A percentile compares a stretch with the other conserved stretches of the same genome.
phyloP scores from a whole-genome alignment of 805 yeast genomes.

The Candida sithepensis region DNA sequence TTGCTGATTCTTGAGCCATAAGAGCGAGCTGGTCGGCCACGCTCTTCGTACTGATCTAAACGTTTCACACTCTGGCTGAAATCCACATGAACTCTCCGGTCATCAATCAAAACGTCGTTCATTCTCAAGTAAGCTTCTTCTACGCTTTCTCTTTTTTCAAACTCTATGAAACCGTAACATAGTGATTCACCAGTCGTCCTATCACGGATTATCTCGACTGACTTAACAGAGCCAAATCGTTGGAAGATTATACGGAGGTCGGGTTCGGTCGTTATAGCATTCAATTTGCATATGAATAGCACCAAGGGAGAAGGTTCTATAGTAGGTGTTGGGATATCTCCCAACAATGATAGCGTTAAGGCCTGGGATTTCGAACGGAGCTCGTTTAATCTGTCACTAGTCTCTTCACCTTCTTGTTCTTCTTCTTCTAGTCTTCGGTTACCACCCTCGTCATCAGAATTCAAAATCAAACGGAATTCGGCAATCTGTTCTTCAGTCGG shows the following conservation, averaged over 20 bases:
- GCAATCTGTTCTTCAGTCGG: constrained; percentile 30
- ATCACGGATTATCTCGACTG: constrained; percentile 52
- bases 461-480: constrained; percentile 32
- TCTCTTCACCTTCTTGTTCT: background rate
- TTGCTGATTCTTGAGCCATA: background rate
- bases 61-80: constrained; percentile 53
- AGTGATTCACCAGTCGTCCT: constrained; percentile 44
- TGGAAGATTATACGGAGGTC: constrained; percentile 55
- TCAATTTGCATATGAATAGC: constrained; percentile 59
- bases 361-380: constrained; percentile 49
- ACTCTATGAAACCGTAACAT: constrained; percentile 66
- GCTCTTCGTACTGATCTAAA: background rate
- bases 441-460: constrained; percentile 19
- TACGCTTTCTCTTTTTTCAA: constrained; percentile 41
- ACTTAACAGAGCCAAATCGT: constrained; percentile 54
- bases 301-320: constrained; percentile 60
- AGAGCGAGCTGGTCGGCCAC: background rate
- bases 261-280: constrained; percentile 56
- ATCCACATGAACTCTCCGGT: constrained; percentile 60
- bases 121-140: constrained; percentile 62
- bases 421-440: constrained; percentile 1
- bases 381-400: constrained; percentile 5
- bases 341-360: constrained; percentile 57
- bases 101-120: constrained; percentile 63
- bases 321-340: constrained; percentile 57